A percentile compares a stretch with the other conserved stretches of the same genome.
Conservation (phyloP, 2,329 filamentous ascomycete genomes). For the Orbilia javanica region DNA sequence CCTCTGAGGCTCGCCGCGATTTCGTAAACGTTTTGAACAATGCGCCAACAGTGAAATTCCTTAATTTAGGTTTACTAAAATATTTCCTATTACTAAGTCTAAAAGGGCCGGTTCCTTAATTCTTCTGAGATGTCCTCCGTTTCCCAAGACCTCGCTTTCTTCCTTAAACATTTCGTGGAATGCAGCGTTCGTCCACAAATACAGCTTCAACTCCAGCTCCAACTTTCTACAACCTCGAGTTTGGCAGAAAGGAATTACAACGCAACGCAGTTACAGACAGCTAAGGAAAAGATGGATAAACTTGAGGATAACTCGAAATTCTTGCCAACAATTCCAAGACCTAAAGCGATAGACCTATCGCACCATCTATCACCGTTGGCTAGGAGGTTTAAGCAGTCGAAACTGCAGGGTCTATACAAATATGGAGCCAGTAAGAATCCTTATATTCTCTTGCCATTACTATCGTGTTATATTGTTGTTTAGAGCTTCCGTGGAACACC, state of each 20-base stretch:
- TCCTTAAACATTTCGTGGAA: slow-evolving; percentile 52
- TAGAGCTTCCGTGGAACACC: slow-evolving; percentile 65
- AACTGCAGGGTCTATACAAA: slow-evolving; percentile 86
- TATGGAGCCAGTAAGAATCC: slow-evolving; percentile 71
- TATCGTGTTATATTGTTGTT: slow-evolving; percentile 72
- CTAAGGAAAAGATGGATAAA: slow-evolving; percentile 37
- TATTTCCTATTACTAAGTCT: slow-evolving; percentile 17
- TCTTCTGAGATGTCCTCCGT: slow-evolving; percentile 35
- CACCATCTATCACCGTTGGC: slow-evolving; percentile 82
- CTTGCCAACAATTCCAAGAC: slow-evolving; percentile 12
- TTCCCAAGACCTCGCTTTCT: slow-evolving; percentile 53
- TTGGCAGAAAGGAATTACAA: slow-evolving; percentile 24
- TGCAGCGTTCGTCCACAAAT: slow-evolving; percentile 48
- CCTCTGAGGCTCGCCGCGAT: slow-evolving; percentile 25
- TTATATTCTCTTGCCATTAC: not conserved
- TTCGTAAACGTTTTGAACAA: slow-evolving; percentile 29
- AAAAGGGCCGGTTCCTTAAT: slow-evolving; percentile 21
- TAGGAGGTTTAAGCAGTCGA: slow-evolving; percentile 74
- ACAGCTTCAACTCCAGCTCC: slow-evolving; percentile 24
- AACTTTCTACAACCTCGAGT: slow-evolving; percentile 34
- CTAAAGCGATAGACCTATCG: slow-evolving; percentile 77
- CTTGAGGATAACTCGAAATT: slow-evolving; percentile 4
- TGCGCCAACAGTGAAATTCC: slow-evolving; percentile 20
- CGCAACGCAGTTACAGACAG: slow-evolving; percentile 14
- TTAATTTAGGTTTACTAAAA: slow-evolving; percentile 29